A percentile compares a stretch with the other conserved stretches of the same genome.
Conservation (phyloP, 2,329 filamentous ascomycete genomes). For the Aspergillus ustus region DNA sequence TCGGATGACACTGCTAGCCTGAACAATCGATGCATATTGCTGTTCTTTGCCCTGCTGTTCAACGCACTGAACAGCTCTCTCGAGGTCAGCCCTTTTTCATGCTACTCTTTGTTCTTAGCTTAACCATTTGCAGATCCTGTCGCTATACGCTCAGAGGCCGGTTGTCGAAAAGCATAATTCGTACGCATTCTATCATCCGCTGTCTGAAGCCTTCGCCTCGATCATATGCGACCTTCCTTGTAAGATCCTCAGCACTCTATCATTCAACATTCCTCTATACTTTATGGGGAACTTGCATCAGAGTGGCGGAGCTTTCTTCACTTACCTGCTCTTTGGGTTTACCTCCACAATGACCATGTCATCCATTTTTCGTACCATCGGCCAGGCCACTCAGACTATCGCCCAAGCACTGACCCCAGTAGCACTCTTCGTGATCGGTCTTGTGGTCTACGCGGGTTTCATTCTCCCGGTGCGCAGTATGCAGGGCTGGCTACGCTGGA, state of each 20-base stretch:
- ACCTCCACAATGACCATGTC: conserved; percentile 68
- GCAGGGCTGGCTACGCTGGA: conserved; percentile 77
- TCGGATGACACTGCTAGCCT: conserved; percentile 70
- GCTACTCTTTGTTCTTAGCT: too few relatives aligned
- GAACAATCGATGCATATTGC: conserved; percentile 63
- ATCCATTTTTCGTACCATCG: conserved; percentile 80
- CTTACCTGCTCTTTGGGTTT: conserved; percentile 66
- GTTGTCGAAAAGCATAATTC: conserved; percentile 24
- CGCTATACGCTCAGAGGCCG: conserved; percentile 20
- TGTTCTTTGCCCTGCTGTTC: conserved; percentile 84
- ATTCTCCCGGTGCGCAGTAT: conserved; percentile 57
- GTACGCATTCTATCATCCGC: conserved; percentile 25
- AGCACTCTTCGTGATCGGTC: conserved; percentile 46
- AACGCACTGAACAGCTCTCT: conserved; percentile 78
- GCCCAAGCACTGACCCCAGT: conserved; percentile 59
- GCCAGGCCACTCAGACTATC: conserved; percentile 68
- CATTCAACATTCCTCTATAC: conserved; percentile 79
- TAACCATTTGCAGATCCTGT: conserved; percentile 11
- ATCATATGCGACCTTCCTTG: conserved; percentile 62
- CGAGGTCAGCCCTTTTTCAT: conserved; percentile 47
- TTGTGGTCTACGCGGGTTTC: conserved; percentile 53
- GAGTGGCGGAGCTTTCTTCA: conserved; percentile 73
- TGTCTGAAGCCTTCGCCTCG: conserved; percentile 1
- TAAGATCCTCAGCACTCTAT: conserved; percentile 71
- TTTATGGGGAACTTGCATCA: conserved; percentile 81